Percentiles rank a stretch among this genome's conserved stretches.
These are phyloP conservation scores for Apiotrichum veenhuisii DNA, from an alignment of 1,284 basidiomycete genomes.

Conservation along the genomic window DNA sequence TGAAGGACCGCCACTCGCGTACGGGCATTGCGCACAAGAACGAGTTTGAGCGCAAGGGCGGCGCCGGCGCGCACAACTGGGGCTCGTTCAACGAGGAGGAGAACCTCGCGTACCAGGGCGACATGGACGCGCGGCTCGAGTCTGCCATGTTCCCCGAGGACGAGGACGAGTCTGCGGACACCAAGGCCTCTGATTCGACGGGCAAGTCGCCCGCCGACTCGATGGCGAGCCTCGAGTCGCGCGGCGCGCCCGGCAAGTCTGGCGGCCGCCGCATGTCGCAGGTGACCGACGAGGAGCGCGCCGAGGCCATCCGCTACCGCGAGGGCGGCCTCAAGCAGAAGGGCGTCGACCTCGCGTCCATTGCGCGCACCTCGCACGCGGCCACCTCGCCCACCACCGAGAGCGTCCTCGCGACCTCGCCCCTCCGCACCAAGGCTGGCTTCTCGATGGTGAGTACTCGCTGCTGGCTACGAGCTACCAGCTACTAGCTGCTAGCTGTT, in stretches of 20 bases:
- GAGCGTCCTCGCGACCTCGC: conserved; percentile 44
- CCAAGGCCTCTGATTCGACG: not conserved
- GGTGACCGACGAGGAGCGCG: conserved; percentile 63
- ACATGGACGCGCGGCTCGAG: conserved; percentile 49
- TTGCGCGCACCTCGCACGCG: conserved; percentile 74
- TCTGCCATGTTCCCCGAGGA: conserved; percentile 43
- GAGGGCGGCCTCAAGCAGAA: conserved; percentile 45
- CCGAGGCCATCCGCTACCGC: conserved; percentile 46
- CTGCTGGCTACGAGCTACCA: not conserved
- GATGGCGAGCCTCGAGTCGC: conserved; percentile 9
- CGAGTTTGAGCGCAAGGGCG: conserved; percentile 63
- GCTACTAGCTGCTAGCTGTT: not conserved
- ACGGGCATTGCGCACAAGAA: conserved; percentile 64
- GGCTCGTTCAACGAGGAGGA: conserved; percentile 65
- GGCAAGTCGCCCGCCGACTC: too few species aligned
- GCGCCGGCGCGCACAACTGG: conserved; percentile 78
- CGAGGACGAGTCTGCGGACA: not conserved
- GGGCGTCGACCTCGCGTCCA: conserved; percentile 64
- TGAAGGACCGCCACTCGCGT: conserved; percentile 68
- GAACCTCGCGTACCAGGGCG: conserved; percentile 50
- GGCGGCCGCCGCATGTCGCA: conserved; percentile 37
- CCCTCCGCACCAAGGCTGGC: conserved; percentile 46
- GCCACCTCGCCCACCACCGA: conserved; percentile 59
- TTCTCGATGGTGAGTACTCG: conserved; percentile 24
- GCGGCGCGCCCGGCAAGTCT: conserved; percentile 14